Evolutionary conservation across 768 basidiomycete genomes (phyloP).

Genomic region (Lentinula boryana): DNA sequence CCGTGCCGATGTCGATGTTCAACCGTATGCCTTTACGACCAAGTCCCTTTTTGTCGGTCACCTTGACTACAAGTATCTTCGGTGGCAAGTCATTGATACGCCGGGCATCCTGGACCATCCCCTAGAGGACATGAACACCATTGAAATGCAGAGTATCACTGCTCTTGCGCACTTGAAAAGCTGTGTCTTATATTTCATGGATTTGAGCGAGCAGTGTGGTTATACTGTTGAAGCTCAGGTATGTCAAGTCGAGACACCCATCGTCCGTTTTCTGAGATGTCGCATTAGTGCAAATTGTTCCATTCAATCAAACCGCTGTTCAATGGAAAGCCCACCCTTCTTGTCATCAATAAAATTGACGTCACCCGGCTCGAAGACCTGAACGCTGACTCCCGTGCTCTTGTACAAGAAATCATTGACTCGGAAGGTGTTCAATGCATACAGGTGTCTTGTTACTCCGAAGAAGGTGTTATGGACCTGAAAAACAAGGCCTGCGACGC

Average conservation of each 20-base stretch:
- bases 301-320: conserved; percentile 99
- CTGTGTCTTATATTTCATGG: conserved; percentile 98
- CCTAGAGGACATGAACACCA: conserved; percentile 99
- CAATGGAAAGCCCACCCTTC: conserved; percentile 83
- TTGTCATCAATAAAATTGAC: conserved; percentile 98
- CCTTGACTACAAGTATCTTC: conserved; percentile 97
- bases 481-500: conserved; percentile 95
- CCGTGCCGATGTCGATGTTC: conserved; percentile 97
- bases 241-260: not conserved
- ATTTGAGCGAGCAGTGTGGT: conserved; percentile 96
- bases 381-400: conserved; percentile 60
- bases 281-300: conserved; percentile 87
- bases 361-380: conserved; percentile 86
- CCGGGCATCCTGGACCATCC: conserved; percentile 98
- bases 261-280: not conserved
- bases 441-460: conserved; percentile 90
- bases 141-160: conserved; percentile 99
- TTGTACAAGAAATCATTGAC: conserved; percentile 86
- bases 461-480: conserved; percentile 96
- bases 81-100: conserved; percentile 99
- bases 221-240: conserved; percentile 97
- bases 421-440: conserved; percentile 65
- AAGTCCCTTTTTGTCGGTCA: conserved; percentile 98
- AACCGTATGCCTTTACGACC: conserved; percentile 99
- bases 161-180: conserved; percentile 94